Conservation (phyloP, 352 stramenopile genomes). For the Pythium dissimile region DNA sequence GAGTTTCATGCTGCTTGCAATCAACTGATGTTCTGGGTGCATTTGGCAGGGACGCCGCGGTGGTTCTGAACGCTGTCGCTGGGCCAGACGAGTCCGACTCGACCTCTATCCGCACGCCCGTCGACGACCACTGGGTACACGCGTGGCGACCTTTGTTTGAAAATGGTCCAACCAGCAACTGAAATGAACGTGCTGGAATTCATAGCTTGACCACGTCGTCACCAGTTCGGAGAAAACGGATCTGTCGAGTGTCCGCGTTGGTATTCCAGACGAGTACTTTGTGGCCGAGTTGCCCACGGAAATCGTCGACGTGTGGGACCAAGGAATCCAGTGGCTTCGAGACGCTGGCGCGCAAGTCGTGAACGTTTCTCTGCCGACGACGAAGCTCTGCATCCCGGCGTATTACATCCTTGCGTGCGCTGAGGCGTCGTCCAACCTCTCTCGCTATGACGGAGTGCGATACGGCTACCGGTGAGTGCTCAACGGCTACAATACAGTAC, state of each 20-base stretch:
- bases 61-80: conserved; percentile 77
- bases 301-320: conserved; percentile 84
- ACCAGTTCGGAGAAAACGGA: conserved; percentile 26
- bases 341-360: conserved; percentile 74
- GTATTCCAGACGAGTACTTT: conserved; percentile 94
- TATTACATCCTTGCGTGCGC: conserved; percentile 99
- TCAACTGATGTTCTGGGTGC: too few relatives aligned
- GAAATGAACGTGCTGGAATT: neutral
- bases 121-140: conserved; percentile 59
- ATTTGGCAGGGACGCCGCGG: conserved; percentile 57
- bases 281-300: conserved; percentile 87
- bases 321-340: conserved; percentile 66
- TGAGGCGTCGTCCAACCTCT: conserved; percentile 98
- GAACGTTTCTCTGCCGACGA: conserved; percentile 69
- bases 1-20: too few relatives aligned
- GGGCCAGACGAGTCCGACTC: conserved; percentile 82
- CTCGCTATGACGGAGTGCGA: conserved; percentile 95
- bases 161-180: neutral
- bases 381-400: conserved; percentile 88
- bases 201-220: conserved; percentile 38
- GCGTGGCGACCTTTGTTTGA: neutral
- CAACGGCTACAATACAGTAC: too few relatives aligned
- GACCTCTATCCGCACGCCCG: conserved; percentile 55
- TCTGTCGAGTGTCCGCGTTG: conserved; percentile 84
- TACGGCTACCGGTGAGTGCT: conserved; percentile 79